Evolutionary conservation across 176 grass and related monocot genomes (phyloP), one percentile per base, ranked within the genome.

Genomic region (Stipa capillata): DNA sequence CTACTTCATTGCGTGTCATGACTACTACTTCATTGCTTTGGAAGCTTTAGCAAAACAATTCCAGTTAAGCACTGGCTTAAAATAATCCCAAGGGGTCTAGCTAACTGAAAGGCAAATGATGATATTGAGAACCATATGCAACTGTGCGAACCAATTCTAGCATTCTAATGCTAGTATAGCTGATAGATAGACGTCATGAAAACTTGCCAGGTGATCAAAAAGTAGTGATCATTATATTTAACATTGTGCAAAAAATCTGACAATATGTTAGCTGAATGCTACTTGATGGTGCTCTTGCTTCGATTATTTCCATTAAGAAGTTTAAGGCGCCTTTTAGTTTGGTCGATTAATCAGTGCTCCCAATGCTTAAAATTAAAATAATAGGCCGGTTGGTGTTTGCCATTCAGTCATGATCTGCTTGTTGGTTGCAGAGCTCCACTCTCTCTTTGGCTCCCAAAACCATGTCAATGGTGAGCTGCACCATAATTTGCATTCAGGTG

Each of bases 101-200:
- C 63, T 71, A 70, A 47, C 10, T 82, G 29, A 17, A 68, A 57
- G 31, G 51, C 33, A 51, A 44, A 76, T 79, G 55, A 60, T 72
- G 51, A 64, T 36, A 21, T 27, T 69, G 15, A 34, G 31, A 70
- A 69, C 63, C 51, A 61, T 40, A 39, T 48, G n/a, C 82, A 77
- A 59, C 8, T 18, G 28, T 45, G 5, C 20, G 15, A 80, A 65
- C 76, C 48, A 73, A 74, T 74, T 28, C 36, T 73, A 40, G 76
- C 28, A 85, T 52, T 65, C 67, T 27, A 65, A 35, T 73, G 68
- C 76, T 65, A 45, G 67, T 56, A n/a, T n/a, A n/a, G n/a, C 72
- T 67, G 40, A 7, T 36, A 2, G 77, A 80, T 59, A 62, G 17
- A 54, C 27, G 45, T 45, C 35, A 72, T 16, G 25, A 71, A 65